Percentiles rank a stretch among this genome's conserved stretches.
Conservation (phyloP, 768 basidiomycete genomes). For the Clavulina sp. region DNA sequence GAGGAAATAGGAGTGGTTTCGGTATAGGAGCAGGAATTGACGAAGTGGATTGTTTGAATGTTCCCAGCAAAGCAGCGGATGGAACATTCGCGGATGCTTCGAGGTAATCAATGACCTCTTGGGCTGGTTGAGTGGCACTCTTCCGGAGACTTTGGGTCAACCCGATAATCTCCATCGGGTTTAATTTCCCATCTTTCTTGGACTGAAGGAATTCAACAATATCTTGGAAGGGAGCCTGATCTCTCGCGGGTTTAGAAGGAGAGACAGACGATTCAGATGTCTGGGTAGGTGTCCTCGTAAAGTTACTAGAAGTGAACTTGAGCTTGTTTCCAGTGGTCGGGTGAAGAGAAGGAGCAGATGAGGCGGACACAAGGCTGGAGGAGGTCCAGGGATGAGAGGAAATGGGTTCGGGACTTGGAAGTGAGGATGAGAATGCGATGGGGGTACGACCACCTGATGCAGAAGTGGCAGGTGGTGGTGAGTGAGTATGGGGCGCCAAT, state of each 20-base stretch:
- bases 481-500: too few species aligned
- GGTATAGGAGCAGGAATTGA: neutral
- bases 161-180: neutral
- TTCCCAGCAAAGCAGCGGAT: neutral
- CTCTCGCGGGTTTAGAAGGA: neutral
- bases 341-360: too few species aligned
- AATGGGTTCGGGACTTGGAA: too few species aligned
- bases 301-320: too few species aligned
- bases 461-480: too few species aligned
- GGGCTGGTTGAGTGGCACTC: neutral
- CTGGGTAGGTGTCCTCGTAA: too few species aligned
- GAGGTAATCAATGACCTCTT: neutral
- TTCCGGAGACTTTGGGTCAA: neutral
- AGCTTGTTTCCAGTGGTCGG: too few species aligned
- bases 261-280: constrained; percentile 1
- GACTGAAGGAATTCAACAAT: constrained; percentile 1
- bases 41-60: neutral
- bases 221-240: neutral
- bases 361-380: too few species aligned
- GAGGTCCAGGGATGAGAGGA: too few species aligned
- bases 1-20: neutral
- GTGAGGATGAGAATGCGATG: too few species aligned
- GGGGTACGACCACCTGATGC: too few species aligned
- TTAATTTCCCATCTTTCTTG: neutral
- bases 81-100: neutral